Evolutionary conservation across 768 basidiomycete genomes (phyloP).

Genomic region (Auricularia cornea): DNA sequence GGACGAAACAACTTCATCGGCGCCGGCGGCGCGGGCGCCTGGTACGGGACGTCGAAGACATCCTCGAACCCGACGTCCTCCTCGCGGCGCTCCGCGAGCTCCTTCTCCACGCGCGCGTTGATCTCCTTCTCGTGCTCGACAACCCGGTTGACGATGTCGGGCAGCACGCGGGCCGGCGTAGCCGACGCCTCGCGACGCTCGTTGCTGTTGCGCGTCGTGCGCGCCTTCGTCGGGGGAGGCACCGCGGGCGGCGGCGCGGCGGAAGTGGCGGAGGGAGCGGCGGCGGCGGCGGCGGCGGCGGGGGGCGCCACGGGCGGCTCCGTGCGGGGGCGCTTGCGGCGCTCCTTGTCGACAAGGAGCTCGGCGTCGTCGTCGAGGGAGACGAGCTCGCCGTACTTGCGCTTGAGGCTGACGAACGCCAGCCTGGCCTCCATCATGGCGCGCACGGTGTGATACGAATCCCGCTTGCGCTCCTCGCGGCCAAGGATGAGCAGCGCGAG

Average conservation of each 20-base stretch:
- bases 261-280: too few relatives aligned
- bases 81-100: slow-evolving; percentile 4
- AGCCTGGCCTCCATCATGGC: slow-evolving; percentile 74
- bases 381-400: slow-evolving; percentile 54
- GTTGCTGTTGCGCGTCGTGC: neutral
- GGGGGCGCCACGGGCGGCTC: too few relatives aligned
- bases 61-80: slow-evolving; percentile 60
- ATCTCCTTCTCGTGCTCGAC: neutral
- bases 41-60: slow-evolving; percentile 28
- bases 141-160: neutral
- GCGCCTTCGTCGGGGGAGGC: neutral
- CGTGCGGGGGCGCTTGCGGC: slow-evolving; percentile 45
- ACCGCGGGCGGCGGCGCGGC: too few relatives aligned
- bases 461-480: slow-evolving; percentile 73
- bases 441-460: slow-evolving; percentile 46
- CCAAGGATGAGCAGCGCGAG: slow-evolving; percentile 59
- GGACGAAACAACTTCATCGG: neutral
- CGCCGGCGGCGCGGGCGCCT: neutral
- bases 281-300: too few relatives aligned
- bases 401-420: slow-evolving; percentile 69
- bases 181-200: neutral
- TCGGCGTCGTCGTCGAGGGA: slow-evolving; percentile 67
- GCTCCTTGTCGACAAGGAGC: slow-evolving; percentile 62
- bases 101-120: neutral
- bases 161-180: neutral